Evolutionary conservation across 129 eudicot species (phyloP), one percentile per base, ranked within the genome.

Genomic region (Ambrosia trifida): DNA sequence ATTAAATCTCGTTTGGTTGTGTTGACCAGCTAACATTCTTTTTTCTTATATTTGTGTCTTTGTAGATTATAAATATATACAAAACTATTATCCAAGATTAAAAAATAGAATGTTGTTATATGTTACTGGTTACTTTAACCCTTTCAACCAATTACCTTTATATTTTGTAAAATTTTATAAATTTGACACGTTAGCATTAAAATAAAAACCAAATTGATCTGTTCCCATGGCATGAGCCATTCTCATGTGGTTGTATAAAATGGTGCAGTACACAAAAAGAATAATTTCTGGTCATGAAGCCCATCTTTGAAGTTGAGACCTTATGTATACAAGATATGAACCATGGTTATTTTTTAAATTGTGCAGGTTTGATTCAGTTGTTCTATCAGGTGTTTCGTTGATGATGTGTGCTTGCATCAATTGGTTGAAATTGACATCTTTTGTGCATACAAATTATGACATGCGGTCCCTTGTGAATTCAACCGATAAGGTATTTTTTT

Each of bases 351-450:
- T 56, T 65, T 47, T 44, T 51, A 20, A 40, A 49, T 68, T 82
- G 58, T 70, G 83, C 88, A 93, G 98, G 84, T 87, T 87, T 79
- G 98, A 83, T 80, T 87, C 98, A 85, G 98, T 84, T 18, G 95
- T 93, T 74, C 84, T 81, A 20, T 89, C 95, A 40, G 98, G 98
- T 40, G 95, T 89, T 44, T 56, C 82, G 17, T 71, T 93, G 76
- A 89, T 93, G 98, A 76, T 89, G 10, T 82, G 73, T 77, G 81
- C 92, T 76, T 87, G 96, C 85, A 85, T 89, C 56, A 91, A 87
- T 82, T 93, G 98, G 98, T 75, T 93, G 46, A 93, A 93, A 80
- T 65, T 93, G 88, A 85, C 87, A 44, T 93, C 98, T 11, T 93
- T 87, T 78, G 98, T 95, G 46, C 98, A 93, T 77, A 82, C 96